Base-by-base conservation (phyloP, 352 stramenopile genomes). In the Globisporangium yorkense region DNA sequence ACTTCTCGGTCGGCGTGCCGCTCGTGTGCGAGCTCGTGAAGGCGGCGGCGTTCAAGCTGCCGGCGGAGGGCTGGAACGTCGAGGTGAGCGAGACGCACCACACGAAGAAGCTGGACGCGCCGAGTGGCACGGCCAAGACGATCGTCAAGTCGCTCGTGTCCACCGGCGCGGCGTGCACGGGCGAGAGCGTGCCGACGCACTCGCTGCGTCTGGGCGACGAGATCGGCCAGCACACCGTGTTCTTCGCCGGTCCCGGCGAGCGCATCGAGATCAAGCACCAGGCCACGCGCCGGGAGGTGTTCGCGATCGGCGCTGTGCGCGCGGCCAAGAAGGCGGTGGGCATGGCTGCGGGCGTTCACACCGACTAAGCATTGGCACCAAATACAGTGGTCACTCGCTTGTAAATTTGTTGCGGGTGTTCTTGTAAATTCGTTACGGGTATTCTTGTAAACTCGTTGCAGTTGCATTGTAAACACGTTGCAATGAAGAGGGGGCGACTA, bases 251-350 rank as follows among this genome's bases (percentile, higher is more conserved):
- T 37, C 77, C 80, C 5, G 81, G 79, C 45, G 80, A 94, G 60
- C 82, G 84, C 59, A 88, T 92, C 59, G 80, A 94, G 73, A 87
- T 92, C 63, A 87, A 79, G 68, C 82, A 94, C 71, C 79, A 88
- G 60, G 82, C 84, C 33, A 87, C 78, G 43, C 75, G 79, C 46
- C 75, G 84, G 37, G 80, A 94, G 59, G 84, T 94, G 48, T 91
- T 94, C 65, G 84, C 83, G 31, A 88, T 90, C 43, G 82, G 83
- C 21, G 82, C 84, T 9, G 61, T 94, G 50, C 77, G 80, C 55
- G 61, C 74, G 31, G 80, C 84, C 57, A 85, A 79, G 68, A 68
- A 78, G 58, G 77, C 82, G 51, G 58, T 62, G 55, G 67, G 51
- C 35, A 49, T 86, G 31, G 59, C 68, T 45, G 62, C 76, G 1